Evolutionary conservation across 2,329 filamentous ascomycete genomes (phyloP).

Genomic region (Ophiostoma perfectum): DNA sequence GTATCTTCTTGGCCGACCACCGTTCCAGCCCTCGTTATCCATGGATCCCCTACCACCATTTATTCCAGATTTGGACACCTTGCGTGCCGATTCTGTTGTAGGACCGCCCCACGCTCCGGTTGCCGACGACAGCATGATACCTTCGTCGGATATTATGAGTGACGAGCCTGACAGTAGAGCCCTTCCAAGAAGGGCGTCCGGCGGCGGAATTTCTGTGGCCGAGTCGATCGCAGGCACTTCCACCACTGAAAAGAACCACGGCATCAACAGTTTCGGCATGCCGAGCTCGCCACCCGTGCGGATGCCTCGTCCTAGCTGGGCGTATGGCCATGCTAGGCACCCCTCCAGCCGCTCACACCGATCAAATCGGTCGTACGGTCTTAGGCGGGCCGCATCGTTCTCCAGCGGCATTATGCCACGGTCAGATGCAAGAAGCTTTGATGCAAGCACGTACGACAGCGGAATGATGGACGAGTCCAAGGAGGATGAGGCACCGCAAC

Average conservation of each 20-base stretch:
- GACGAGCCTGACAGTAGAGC: neutral
- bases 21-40: constrained; percentile 35
- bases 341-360: constrained; percentile 46
- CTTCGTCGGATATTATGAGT: neutral
- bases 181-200: neutral
- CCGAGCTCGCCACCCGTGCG: constrained; percentile 28
- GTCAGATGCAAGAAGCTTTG: constrained; percentile 54
- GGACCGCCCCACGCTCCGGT: neutral
- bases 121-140: neutral
- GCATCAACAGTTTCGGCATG: constrained; percentile 14
- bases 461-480: constrained; percentile 45
- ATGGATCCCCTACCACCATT: constrained; percentile 44
- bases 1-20: constrained; percentile 47
- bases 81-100: constrained; percentile 28
- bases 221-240: neutral
- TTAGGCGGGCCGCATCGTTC: constrained; percentile 55
- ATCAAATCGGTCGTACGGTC: constrained; percentile 48
- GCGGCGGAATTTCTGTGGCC: neutral
- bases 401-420: constrained; percentile 50
- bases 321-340: constrained; percentile 41
- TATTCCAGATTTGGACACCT: constrained; percentile 42
- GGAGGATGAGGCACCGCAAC: constrained; percentile 44
- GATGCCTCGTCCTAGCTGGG: constrained; percentile 33
- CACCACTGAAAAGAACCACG: neutral
- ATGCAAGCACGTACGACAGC: constrained; percentile 53